phyloP scores from a whole-genome alignment of 441 rosid genomes.

The Macaranga tanarius region DNA sequence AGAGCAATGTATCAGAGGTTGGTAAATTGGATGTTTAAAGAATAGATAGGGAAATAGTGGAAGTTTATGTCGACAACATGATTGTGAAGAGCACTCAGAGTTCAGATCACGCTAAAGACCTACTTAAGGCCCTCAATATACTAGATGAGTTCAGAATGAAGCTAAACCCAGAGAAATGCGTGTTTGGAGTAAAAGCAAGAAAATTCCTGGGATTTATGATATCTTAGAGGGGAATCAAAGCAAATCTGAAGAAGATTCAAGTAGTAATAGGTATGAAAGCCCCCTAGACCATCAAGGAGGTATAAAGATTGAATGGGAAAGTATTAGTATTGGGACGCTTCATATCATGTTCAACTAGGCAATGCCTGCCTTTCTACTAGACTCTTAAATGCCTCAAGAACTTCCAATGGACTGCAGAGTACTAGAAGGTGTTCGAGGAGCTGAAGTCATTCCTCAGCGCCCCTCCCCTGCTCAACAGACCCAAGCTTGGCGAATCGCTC shows the following conservation, averaged over 20 bases:
- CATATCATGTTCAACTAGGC: neutral
- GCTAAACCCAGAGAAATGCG: neutral
- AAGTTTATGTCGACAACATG: neutral
- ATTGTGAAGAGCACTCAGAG: neutral
- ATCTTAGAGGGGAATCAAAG: neutral
- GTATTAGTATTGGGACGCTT: neutral
- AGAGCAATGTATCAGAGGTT: neutral
- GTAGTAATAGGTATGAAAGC: neutral
- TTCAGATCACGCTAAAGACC: neutral
- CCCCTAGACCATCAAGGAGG: neutral
- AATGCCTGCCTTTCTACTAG: neutral
- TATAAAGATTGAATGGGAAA: too few relatives aligned
- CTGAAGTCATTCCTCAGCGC: neutral
- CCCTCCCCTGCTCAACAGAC: neutral
- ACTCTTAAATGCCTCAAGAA: too few relatives aligned
- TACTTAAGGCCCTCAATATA: neutral
- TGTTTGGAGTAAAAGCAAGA: neutral
- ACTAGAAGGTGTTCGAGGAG: neutral
- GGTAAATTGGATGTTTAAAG: neutral
- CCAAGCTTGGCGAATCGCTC: neutral
- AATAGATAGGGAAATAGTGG: neutral
- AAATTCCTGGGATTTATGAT: neutral
- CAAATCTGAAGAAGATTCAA: neutral
- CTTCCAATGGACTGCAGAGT: too few relatives aligned
- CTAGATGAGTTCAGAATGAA: neutral